Base-by-base conservation (phyloP, 2,329 filamentous ascomycete genomes). In the Botrytis squamosa region DNA sequence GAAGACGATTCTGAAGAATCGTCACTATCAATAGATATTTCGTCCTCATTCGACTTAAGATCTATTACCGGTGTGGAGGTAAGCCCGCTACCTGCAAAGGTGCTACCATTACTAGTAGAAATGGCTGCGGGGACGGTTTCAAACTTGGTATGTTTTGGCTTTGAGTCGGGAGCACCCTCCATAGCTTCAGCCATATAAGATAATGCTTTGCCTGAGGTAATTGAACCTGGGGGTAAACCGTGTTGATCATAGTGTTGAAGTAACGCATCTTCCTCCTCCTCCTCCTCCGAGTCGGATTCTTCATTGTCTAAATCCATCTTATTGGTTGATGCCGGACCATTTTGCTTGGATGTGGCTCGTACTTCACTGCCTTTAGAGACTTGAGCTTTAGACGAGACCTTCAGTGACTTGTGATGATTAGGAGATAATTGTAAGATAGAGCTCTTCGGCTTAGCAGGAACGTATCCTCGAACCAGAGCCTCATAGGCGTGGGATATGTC, bases 201-300 rank as follows among this genome's bases (percentile, higher is more conserved):
- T 40, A 81, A 72, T 29, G 77, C 80, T 74, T 75, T 80, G 33
- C 80, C 79, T 38, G 77, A 78, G 16, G 57, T 65, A 22, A 81
- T 81, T 7, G 80, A 81, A 40, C 80, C 81, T 59, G 76, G 64
- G 36, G 80, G 80, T 5, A 81, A 72, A 14, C 81, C 79, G 74
- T 80, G 76, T 38, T 80, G 76, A 67, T 80, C 79, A 64, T 80
- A 82, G 62, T 79, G 75, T 16, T 79, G 76, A 36, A 82, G 65
- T 22, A 82, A 66, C 25, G 77, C 60, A 40, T 84, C 80, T 67
- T 72, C 62, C 12, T 80, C 78, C 29, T 77, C 73, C 42, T 77
- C 73, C 44, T 84, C 79, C 14, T 80, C 81, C n/a, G 76, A 72
- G 29, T 72, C 67, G 29, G 64, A 73, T 46, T 75, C 75, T 22